Percentiles rank a stretch among this genome's conserved stretches.
Evolutionary conservation across 2,329 filamentous ascomycete species (phyloP).

Genomic region (Neopestalotiopsis sp.): DNA sequence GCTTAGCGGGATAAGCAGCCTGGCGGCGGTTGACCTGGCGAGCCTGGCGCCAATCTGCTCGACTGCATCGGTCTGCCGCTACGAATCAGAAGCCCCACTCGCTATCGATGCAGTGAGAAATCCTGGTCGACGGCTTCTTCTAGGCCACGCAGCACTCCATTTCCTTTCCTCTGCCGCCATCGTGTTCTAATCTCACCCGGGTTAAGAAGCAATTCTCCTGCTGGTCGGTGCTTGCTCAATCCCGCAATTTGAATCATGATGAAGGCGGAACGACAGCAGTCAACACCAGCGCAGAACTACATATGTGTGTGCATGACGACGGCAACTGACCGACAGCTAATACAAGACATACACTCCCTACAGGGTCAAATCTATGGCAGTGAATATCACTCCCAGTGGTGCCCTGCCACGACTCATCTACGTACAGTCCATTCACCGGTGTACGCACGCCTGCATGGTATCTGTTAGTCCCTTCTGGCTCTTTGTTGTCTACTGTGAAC

Average conservation of each 20-base stretch:
- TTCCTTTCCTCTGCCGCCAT: not conserved
- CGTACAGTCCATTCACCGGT: not conserved
- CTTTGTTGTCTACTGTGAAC: no score
- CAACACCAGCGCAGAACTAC: not conserved
- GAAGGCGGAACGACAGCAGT: not conserved
- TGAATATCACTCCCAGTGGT: not conserved
- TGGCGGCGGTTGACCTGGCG: not conserved
- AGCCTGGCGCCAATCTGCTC: not conserved
- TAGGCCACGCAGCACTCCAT: not conserved
- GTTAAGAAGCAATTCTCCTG: not conserved
- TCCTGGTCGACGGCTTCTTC: not conserved
- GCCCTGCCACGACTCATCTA: not conserved
- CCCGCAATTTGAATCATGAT: not conserved
- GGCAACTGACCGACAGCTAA: not conserved
- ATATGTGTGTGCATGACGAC: not conserved
- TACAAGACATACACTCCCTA: not conserved
- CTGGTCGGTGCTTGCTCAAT: not conserved
- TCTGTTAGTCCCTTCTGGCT: no score
- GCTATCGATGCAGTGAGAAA: constrained; percentile 2
- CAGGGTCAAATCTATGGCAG: not conserved
- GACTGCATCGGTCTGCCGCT: not conserved
- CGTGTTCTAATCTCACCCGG: not conserved
- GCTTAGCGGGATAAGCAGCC: not conserved
- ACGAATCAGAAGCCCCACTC: not conserved
- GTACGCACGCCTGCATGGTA: not conserved